Base-by-base conservation (phyloP, 164 flowering plant genomes). In the Kalanchoe fedtschenkoi region DNA sequence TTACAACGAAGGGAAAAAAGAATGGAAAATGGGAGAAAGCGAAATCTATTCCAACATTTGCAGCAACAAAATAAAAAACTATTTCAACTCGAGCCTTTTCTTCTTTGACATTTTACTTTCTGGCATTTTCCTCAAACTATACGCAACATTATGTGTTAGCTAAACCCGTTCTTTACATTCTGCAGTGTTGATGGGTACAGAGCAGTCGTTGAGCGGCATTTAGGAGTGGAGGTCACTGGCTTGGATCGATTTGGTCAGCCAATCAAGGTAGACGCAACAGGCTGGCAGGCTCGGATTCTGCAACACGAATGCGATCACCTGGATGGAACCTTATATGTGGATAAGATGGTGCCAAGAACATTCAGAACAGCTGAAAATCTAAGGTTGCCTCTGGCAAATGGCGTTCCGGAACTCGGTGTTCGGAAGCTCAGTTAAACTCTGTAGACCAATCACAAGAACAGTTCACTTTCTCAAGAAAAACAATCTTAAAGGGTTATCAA, bases 251-350 rank as follows among this genome's bases (percentile, higher is more conserved):
- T 80, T 63, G 98, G 96, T 1, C 63, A 77, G 58, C 83, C 93
- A 15, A 71, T 92, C 58, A 82, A 75, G 70, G 77, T 92, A 30
- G 69, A 78, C 66, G 95, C 96, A 57, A 73, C 84, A 28, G 98
- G 98, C 3, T 92, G 96, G 98, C 88, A 92, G 69, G 96, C 98
- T 0, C 88, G 96, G 0, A 88, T 92, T 54, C 67, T 92, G 38
- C 96, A 89, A 70, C 98, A 92, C 26, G 98, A 92, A 60, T 92
- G 95, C 55, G 96, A 92, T 73, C 96, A 89, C 72, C 69, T 92
- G 72, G 96, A 88, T 53, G 98, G 98, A 60, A 85, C 87, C 41
- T 73, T 92, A 1, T 92, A 88, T 68, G 96, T 88, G 3, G 98
- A 92, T 75, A 86, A 80, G 78, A 82, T 92, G 87, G 74, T 80